Base-by-base conservation (phyloP, 306 rosid genomes). In the Dryas drummondii region DNA sequence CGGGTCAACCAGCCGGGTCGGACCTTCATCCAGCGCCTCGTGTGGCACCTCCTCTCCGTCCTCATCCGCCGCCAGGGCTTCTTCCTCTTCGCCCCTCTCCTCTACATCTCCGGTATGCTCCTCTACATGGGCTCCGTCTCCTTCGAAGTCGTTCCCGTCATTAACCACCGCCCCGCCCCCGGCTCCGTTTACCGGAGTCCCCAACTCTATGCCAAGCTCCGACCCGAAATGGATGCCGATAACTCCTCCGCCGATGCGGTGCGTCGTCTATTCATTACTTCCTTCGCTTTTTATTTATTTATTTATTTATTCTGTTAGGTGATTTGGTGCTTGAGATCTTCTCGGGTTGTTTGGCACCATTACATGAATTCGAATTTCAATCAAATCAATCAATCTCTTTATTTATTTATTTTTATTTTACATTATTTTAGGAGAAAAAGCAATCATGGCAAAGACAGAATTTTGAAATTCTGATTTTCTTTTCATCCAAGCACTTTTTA, bases 71-170 rank as follows among this genome's bases (percentile, higher is more conserved):
- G 96, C 22, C 96, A 91, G 68, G 98, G 98, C 56, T 77, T 93
- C 49, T 94, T 94, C 73, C 91, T 94, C 6, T 94, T 94, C 69
- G 99, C 99, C n/a, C 99, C 99, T 64, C 88, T 94, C 6, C 88
- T 94, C 44, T 94, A 94, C 80, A 90, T 94, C 86, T 85, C 99
- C 37, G 93, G 87, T 41, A 86, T 93, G 98, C 90, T 93, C 6
- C 89, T 93, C 62, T 93, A 89, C 84, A 86, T 93, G 86, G 93
- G 91, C 7, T 80, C 97, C n/a, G 87, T 86, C 65, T 91, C 98
- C 0, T 89, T 91, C 70, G 89, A 91, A 62, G 87, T 84, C 51
- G 88, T 87, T 69, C 98, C 98, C 1, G 58, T 93, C 13, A 89
- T 93, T 76, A 76, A 74, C 9, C 98, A 89, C 70, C 91, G 86